These are phyloP conservation scores for Sextonia rubra DNA, from an alignment of 164 flowering plant genomes.

Conservation along the genomic window DNA sequence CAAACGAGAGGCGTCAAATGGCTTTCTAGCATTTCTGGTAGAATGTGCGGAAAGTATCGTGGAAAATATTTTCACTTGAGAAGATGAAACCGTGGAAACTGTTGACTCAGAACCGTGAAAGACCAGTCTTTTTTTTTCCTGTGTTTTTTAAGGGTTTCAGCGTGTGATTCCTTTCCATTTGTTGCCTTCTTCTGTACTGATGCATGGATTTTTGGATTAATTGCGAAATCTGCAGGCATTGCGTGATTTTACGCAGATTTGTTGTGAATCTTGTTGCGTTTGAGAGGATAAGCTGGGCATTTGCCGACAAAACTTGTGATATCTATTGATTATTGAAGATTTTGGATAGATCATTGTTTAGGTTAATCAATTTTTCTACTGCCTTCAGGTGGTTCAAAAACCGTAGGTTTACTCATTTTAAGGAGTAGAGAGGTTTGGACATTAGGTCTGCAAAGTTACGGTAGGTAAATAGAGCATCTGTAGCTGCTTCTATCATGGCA, in stretches of 20 bases:
- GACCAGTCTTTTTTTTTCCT: neutral
- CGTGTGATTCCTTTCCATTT: neutral
- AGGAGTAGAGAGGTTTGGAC: neutral
- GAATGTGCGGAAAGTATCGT: too few relatives aligned
- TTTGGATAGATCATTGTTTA: neutral
- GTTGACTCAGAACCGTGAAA: too few relatives aligned
- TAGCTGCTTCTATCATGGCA: conserved; percentile 30
- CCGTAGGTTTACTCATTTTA: conserved; percentile 5
- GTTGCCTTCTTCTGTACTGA: neutral
- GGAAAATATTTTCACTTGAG: too few relatives aligned
- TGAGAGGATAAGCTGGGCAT: neutral
- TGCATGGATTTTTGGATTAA: neutral
- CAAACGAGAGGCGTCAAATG: too few relatives aligned
- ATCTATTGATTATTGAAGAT: neutral
- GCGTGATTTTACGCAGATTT: neutral
- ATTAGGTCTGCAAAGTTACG: neutral
- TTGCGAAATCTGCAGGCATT: conserved; percentile 10
- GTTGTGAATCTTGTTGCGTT: neutral
- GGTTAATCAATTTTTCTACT: neutral
- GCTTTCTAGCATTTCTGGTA: too few relatives aligned
- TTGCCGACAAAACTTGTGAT: neutral
- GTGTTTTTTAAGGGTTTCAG: too few relatives aligned
- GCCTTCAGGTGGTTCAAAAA: neutral
- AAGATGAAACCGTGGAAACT: too few relatives aligned
- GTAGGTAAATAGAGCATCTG: neutral